These are phyloP conservation scores for Canna indica DNA, from an alignment of 176 grass and related monocot genomes.

Conservation along the genomic window DNA sequence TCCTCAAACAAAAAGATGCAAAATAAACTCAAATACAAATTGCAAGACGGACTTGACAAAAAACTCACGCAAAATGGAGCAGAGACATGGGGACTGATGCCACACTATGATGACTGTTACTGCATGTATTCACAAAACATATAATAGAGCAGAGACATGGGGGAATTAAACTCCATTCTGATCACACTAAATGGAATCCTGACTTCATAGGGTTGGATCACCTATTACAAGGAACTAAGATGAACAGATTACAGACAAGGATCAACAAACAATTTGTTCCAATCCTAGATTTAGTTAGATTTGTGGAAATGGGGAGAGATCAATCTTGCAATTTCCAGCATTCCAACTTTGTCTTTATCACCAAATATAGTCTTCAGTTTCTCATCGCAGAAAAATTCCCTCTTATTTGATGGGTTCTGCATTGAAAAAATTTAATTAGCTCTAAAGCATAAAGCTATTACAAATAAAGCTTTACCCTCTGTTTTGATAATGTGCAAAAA, in stretches of 20 bases:
- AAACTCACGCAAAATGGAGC: too few species aligned
- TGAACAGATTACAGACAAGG: not conserved
- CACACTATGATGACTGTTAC: too few species aligned
- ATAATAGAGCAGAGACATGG: not conserved
- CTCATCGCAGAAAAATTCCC: conserved; percentile 8
- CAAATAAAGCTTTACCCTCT: not conserved
- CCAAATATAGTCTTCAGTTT: conserved; percentile 18
- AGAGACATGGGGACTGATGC: too few species aligned
- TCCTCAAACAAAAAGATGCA: too few species aligned
- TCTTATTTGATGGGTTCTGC: conserved; percentile 13
- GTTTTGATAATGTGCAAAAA: not conserved
- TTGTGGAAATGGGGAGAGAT: conserved; percentile 14
- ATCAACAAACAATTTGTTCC: not conserved
- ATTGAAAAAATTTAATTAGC: not conserved
- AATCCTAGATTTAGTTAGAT: not conserved
- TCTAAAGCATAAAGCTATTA: not conserved
- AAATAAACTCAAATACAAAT: too few species aligned
- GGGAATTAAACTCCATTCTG: not conserved
- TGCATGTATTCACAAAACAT: not conserved
- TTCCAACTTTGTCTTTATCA: conserved; percentile 12
- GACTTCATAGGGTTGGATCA: not conserved
- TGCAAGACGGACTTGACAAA: too few species aligned
- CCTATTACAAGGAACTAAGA: not conserved
- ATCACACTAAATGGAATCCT: not conserved
- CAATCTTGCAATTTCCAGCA: conserved; percentile 17